Conservation (phyloP, 1,284 basidiomycete genomes). For the Melampsora occidentalis region DNA sequence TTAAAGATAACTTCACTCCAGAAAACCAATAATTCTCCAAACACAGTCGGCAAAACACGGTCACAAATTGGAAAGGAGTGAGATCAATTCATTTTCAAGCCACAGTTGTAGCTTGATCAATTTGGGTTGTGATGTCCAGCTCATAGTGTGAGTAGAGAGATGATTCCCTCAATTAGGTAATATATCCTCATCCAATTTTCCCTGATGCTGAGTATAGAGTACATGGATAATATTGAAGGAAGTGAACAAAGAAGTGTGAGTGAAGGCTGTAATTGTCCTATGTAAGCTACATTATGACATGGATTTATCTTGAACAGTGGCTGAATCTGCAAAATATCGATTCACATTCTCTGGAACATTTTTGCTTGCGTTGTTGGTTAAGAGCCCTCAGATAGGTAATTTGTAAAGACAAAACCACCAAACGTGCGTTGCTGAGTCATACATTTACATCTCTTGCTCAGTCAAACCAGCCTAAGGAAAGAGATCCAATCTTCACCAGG, state of each 20-base stretch:
- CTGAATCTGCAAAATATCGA: conserved; percentile 66
- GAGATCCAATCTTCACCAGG: conserved; percentile 86
- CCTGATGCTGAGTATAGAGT: neutral
- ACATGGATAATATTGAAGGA: conserved; percentile 58
- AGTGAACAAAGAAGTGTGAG: conserved; percentile 72
- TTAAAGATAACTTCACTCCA: conserved; percentile 85
- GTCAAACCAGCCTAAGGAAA: conserved; percentile 81
- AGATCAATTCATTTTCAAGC: conserved; percentile 70
- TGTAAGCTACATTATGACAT: conserved; percentile 69
- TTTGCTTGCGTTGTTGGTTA: conserved; percentile 45
- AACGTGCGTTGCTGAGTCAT: conserved; percentile 64
- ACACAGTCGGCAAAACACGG: no score
- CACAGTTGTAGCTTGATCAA: conserved; percentile 68
- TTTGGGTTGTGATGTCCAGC: conserved; percentile 60
- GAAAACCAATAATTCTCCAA: no score
- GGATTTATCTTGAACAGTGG: conserved; percentile 79
- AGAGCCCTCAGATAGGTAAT: conserved; percentile 66
- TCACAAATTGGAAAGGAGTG: conserved; percentile 97
- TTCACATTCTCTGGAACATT: conserved; percentile 55
- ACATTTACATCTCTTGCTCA: conserved; percentile 66
- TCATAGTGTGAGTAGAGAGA: conserved; percentile 69
- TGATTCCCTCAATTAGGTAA: conserved; percentile 66
- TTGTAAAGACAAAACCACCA: conserved; percentile 96
- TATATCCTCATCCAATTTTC: conserved; percentile 56
- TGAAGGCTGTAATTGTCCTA: conserved; percentile 76